Evolutionary conservation across 345 rosid species (phyloP), one percentile per base, ranked within the genome.

Genomic region (Fremontodendron californicum): DNA sequence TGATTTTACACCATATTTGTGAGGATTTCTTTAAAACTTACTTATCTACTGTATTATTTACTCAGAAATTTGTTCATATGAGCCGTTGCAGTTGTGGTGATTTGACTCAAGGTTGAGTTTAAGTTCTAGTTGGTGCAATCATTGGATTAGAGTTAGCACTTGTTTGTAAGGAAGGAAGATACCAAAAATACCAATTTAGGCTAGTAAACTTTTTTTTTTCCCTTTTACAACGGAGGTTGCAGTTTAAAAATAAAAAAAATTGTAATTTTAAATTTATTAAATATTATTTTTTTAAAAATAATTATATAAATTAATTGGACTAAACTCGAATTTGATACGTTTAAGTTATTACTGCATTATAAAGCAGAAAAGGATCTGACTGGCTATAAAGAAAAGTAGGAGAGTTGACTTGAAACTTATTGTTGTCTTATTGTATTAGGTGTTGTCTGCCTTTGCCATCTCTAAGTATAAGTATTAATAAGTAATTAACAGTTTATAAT

Each of bases 361-460:
- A 61, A 61, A 37, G 55, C 40, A 52, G 72, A n/a, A 67, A 40
- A 55, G 78, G 46, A 27, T 48, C 43, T 18, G n/a, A 58, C 31
- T 39, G 13, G 16, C 51, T 27, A 15, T 67, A 68, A 52, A 77
- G 9, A 67, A 52, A 27, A 4, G 7, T 37, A 25, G 52, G 40
- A 39, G 25, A 18, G 37, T 72, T 51, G 77, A 72, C 80, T 62
- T 48, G 15, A 29, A 29, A 27, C 18, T 29, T 68, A 12, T 21
- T 40, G 33, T 23, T 42, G 21, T 45, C 16, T 33, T 12, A 31
- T 23, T 64, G 49, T 55, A 57, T 79, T 74, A 57, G 54, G 70
- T 46, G 45, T 57, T 57, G 78, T 49, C 31, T 39, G 31, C n/a
- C n/a, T n/a, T n/a, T n/a, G n/a, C 46, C 78, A 75, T 75, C 64